phyloP scores from a whole-genome alignment of 1,284 basidiomycete genomes.

The Ustilago esculenta region DNA sequence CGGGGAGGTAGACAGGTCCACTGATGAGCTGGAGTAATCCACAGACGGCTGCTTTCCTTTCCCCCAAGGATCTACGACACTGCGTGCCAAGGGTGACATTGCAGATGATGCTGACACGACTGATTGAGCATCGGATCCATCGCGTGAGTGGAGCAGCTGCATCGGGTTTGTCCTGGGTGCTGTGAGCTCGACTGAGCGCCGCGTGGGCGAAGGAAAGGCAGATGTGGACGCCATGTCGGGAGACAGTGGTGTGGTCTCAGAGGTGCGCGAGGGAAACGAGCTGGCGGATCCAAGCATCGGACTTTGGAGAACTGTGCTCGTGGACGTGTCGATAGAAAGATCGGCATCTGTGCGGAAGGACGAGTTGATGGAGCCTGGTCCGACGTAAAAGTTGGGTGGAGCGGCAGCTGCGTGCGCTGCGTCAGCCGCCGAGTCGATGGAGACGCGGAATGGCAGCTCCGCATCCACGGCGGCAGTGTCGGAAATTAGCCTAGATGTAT shows the following conservation, averaged over 20 bases:
- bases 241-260: conserved; percentile 9
- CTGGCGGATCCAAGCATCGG: conserved; percentile 6
- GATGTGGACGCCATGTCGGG: conserved; percentile 17
- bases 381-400: conserved; percentile 41
- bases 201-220: conserved; percentile 6
- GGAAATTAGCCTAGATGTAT: neutral
- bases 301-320: conserved; percentile 13
- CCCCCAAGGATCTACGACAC: conserved; percentile 31
- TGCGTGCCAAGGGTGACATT: conserved; percentile 38
- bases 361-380: conserved; percentile 12
- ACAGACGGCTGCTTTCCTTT: conserved; percentile 3
- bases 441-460: conserved; percentile 49
- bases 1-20: neutral
- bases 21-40: neutral
- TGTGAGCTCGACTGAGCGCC: conserved; percentile 3
- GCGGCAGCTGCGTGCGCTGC: conserved; percentile 46
- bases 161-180: neutral
- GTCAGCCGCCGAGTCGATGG: conserved; percentile 56
- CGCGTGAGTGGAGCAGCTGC: conserved; percentile 19
- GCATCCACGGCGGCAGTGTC: neutral
- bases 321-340: conserved; percentile 13
- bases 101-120: conserved; percentile 27
- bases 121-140: conserved; percentile 32
- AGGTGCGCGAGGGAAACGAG: conserved; percentile 4
- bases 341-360: conserved; percentile 13